Conservation (phyloP, 2,329 filamentous ascomycete species). For the Colletotrichum musae region DNA sequence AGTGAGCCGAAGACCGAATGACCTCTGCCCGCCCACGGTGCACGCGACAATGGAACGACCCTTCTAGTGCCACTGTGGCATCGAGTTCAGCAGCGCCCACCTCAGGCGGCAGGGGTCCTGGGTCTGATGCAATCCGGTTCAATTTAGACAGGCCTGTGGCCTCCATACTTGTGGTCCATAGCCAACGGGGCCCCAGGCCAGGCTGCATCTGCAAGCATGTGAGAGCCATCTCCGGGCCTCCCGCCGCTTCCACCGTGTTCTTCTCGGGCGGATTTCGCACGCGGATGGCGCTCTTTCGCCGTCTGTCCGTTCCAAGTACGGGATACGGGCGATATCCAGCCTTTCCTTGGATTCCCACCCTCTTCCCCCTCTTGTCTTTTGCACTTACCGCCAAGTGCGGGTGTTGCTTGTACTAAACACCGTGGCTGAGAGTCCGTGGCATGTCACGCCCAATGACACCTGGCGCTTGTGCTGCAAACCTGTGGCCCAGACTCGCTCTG, state of each 20-base stretch:
- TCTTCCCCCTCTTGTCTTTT: conserved; percentile 5
- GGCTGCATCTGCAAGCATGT: conserved; percentile 37
- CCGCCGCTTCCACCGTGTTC: conserved; percentile 38
- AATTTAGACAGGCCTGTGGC: neutral
- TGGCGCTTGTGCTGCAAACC: conserved; percentile 21
- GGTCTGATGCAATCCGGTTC: conserved; percentile 19
- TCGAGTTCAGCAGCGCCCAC: conserved; percentile 19
- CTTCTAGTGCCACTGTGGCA: conserved; percentile 23
- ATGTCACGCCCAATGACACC: conserved; percentile 31
- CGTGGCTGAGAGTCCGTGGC: conserved; percentile 29
- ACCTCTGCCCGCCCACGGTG: conserved; percentile 27
- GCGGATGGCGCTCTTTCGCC: conserved; percentile 10
- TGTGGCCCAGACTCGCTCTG: conserved; percentile 22
- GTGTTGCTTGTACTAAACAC: conserved; percentile 11
- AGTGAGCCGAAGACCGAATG: conserved; percentile 31
- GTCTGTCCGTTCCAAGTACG: conserved; percentile 13
- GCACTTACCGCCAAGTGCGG: conserved; percentile 24
- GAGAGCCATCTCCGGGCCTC: conserved; percentile 39
- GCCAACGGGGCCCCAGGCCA: neutral
- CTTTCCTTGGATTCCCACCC: too few species aligned
- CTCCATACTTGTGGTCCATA: too few species aligned
- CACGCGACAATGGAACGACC: conserved; percentile 29
- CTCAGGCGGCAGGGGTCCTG: conserved; percentile 24
- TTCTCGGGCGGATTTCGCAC: conserved; percentile 24
- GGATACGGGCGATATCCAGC: neutral